phyloP scores from a whole-genome alignment of 1,284 basidiomycete species.

The Tilletia setariae region DNA sequence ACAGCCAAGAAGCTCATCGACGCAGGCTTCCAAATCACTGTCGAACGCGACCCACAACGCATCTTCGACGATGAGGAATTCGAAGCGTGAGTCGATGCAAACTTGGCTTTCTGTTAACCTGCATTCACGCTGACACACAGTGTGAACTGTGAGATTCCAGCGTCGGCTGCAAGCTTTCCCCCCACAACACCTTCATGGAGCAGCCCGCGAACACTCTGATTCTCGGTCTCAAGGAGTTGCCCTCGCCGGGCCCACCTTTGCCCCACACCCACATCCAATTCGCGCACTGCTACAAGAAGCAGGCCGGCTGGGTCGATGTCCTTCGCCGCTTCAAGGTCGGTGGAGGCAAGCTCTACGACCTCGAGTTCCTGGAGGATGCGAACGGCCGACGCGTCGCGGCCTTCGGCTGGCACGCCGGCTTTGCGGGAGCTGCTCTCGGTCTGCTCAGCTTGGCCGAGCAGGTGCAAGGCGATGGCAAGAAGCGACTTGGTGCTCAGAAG shows the following conservation, averaged over 20 bases:
- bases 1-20: slow-evolving; percentile 87
- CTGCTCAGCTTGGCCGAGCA: slow-evolving; percentile 71
- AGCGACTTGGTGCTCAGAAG: slow-evolving; percentile 66
- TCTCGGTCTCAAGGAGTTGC: slow-evolving; percentile 92
- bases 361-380: slow-evolving; percentile 90
- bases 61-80: slow-evolving; percentile 95
- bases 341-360: slow-evolving; percentile 84
- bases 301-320: slow-evolving; percentile 87
- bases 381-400: slow-evolving; percentile 89
- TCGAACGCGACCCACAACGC: slow-evolving; percentile 89
- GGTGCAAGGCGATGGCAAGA: slow-evolving; percentile 28
- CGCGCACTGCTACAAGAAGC: slow-evolving; percentile 96
- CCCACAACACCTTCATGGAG: slow-evolving; percentile 82
- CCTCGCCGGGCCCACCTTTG: slow-evolving; percentile 57
- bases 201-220: slow-evolving; percentile 76
- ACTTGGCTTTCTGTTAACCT: not conserved
- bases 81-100: slow-evolving; percentile 65
- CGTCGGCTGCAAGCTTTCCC: slow-evolving; percentile 82
- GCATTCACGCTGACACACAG: not conserved
- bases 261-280: slow-evolving; percentile 90
- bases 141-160: slow-evolving; percentile 13
- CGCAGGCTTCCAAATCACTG: slow-evolving; percentile 83
- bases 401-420: slow-evolving; percentile 97
- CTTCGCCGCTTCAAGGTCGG: slow-evolving; percentile 84
- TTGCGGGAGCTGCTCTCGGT: slow-evolving; percentile 92